These are phyloP conservation scores for Zymoseptoria crescenta DNA, from an alignment of 2,329 filamentous ascomycete species.

Conservation along the genomic window DNA sequence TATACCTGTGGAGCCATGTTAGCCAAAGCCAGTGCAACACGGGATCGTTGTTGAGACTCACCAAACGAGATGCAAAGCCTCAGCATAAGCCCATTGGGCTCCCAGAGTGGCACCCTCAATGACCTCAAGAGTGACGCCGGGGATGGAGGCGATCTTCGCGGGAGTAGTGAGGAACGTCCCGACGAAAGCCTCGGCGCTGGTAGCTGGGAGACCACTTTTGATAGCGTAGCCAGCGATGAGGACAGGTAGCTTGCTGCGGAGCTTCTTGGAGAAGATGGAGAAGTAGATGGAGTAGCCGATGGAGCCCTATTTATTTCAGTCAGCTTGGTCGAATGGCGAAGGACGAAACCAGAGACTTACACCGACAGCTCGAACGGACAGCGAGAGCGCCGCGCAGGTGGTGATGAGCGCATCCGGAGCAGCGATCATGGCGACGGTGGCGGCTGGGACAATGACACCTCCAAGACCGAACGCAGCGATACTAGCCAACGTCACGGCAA, in stretches of 20 bases:
- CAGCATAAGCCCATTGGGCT: conserved; percentile 19
- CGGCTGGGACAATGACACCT: conserved; percentile 25
- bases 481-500: conserved; percentile 18
- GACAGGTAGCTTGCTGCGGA: conserved; percentile 14
- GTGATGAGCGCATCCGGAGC: conserved; percentile 26
- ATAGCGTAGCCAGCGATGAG: conserved; percentile 18
- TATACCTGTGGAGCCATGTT: conserved; percentile 13
- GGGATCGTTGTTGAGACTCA: conserved; percentile 1
- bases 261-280: conserved; percentile 24
- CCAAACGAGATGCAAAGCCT: conserved; percentile 17
- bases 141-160: conserved; percentile 9
- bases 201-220: conserved; percentile 15
- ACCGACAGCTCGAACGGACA: conserved; percentile 25
- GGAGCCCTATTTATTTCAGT: conserved; percentile 8
- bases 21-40: background rate
- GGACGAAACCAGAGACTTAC: no score
- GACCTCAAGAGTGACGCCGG: conserved; percentile 14
- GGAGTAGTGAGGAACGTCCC: conserved; percentile 14
- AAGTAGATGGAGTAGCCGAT: conserved; percentile 27
- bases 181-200: conserved; percentile 15
- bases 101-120: conserved; percentile 13
- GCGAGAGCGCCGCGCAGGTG: conserved; percentile 23
- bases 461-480: conserved; percentile 33
- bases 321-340: no score
- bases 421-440: conserved; percentile 26